Conservation (phyloP, 257 asterid genomes). For the Solanum sitiens region DNA sequence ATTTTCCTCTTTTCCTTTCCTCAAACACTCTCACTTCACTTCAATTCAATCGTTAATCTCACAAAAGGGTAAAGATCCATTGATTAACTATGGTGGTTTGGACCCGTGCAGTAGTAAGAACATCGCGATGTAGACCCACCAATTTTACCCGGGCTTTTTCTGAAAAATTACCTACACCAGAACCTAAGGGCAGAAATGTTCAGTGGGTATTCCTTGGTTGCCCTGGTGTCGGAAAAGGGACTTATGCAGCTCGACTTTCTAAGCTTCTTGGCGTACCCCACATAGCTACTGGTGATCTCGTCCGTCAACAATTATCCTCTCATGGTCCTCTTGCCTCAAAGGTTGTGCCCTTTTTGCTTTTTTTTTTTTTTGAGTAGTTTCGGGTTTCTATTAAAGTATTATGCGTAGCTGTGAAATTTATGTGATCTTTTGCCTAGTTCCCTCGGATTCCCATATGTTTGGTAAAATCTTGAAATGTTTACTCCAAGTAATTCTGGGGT, state of each 20-base stretch:
- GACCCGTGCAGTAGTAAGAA: slow-evolving; percentile 38
- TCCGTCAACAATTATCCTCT: slow-evolving; percentile 73
- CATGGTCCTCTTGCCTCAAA: slow-evolving; percentile 58
- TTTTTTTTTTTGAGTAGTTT: background rate
- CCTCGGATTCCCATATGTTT: no score
- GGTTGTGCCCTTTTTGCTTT: slow-evolving; percentile 14
- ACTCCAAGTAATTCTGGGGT: no score
- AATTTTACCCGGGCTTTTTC: slow-evolving; percentile 26
- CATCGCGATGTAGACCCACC: slow-evolving; percentile 12
- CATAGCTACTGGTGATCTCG: slow-evolving; percentile 96
- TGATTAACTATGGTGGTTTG: slow-evolving; percentile 52
- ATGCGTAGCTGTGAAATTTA: no score
- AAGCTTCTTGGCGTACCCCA: slow-evolving; percentile 78
- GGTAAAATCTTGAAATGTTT: no score
- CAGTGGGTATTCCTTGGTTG: slow-evolving; percentile 97
- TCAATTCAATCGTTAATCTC: background rate
- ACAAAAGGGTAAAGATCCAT: background rate
- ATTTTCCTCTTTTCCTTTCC: background rate
- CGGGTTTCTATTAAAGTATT: background rate
- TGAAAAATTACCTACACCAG: slow-evolving; percentile 4
- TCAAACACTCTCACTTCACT: background rate
- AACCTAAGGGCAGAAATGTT: slow-evolving; percentile 40
- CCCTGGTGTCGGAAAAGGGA: slow-evolving; percentile 97
- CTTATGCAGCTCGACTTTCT: slow-evolving; percentile 82
- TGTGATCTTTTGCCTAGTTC: no score